Evolutionary conservation across 768 basidiomycete species (phyloP).

Genomic region (Serendipita sp.): DNA sequence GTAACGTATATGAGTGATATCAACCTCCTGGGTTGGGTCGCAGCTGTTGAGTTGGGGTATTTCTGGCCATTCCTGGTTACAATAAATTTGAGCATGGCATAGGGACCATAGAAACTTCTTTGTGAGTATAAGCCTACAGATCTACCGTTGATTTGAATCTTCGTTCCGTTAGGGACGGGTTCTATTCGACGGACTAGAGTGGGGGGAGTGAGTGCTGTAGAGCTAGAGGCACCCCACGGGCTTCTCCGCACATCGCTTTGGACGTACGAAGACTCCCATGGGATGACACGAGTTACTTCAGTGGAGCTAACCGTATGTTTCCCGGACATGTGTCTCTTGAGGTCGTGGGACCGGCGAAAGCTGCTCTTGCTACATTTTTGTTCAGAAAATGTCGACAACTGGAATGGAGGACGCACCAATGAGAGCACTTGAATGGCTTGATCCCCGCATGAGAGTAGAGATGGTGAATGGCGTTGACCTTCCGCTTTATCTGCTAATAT

Average conservation of each 20-base stretch:
- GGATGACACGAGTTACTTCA: not conserved
- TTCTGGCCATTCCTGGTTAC: too few species aligned
- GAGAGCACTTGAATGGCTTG: not conserved
- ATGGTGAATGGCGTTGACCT: not conserved
- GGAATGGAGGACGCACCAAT: not conserved
- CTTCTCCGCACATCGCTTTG: not conserved
- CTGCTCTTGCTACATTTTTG: not conserved
- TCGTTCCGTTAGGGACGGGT: too few species aligned
- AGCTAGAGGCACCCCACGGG: not conserved
- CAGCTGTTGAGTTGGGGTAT: too few species aligned
- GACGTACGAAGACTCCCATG: not conserved
- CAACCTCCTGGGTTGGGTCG: too few species aligned
- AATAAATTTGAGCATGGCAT: too few species aligned
- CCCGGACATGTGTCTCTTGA: not conserved
- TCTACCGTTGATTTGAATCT: too few species aligned
- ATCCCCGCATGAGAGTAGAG: not conserved
- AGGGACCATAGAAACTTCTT: too few species aligned
- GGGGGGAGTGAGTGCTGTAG: too few species aligned
- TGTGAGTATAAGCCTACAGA: too few species aligned
- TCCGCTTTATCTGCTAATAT: not conserved
- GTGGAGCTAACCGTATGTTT: not conserved
- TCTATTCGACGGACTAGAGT: too few species aligned
- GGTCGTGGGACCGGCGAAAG: not conserved
- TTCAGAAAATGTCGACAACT: not conserved
- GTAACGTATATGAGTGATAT: too few species aligned